Evolutionary conservation across 73 alveolate species (phyloP).

Genomic region (Stentor coeruleus): DNA sequence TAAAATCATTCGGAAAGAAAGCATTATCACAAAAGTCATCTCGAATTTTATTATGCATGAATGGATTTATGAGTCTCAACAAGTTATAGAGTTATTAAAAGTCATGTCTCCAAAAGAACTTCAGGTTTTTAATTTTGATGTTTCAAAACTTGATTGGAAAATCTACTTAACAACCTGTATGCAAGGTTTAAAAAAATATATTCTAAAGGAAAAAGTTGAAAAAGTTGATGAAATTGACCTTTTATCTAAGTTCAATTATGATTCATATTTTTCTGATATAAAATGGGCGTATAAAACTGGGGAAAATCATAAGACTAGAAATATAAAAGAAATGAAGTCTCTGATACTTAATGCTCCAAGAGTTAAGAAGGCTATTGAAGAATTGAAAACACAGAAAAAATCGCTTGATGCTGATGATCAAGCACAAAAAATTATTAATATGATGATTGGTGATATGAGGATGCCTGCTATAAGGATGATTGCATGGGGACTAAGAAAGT

Average conservation of each 20-base stretch:
- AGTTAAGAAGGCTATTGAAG: conserved; percentile 55
- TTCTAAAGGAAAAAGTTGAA: conserved; percentile 74
- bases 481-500: conserved; percentile 63
- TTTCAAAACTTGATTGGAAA: conserved; percentile 65
- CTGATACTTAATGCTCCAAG: conserved; percentile 41
- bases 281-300: conserved; percentile 56
- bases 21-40: conserved; percentile 48
- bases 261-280: conserved; percentile 57
- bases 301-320: conserved; percentile 34
- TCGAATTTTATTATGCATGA: conserved; percentile 53
- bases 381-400: conserved; percentile 41
- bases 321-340: conserved; percentile 37
- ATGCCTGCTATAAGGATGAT: conserved; percentile 42
- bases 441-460: conserved; percentile 54
- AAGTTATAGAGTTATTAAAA: conserved; percentile 27
- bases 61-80: conserved; percentile 67
- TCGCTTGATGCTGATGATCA: conserved; percentile 36
- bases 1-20: conserved; percentile 55
- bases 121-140: conserved; percentile 53
- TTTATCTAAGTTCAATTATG: conserved; percentile 34
- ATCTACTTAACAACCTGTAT: conserved; percentile 50
- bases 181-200: conserved; percentile 72
- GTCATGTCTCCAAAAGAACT: conserved; percentile 44
- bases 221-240: conserved; percentile 52
- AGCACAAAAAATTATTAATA: conserved; percentile 54